A percentile compares a stretch with the other conserved stretches of the same genome.
phyloP scores from a whole-genome alignment of 2,329 filamentous ascomycete genomes.

The Fusarium neocosmosporiellum region DNA sequence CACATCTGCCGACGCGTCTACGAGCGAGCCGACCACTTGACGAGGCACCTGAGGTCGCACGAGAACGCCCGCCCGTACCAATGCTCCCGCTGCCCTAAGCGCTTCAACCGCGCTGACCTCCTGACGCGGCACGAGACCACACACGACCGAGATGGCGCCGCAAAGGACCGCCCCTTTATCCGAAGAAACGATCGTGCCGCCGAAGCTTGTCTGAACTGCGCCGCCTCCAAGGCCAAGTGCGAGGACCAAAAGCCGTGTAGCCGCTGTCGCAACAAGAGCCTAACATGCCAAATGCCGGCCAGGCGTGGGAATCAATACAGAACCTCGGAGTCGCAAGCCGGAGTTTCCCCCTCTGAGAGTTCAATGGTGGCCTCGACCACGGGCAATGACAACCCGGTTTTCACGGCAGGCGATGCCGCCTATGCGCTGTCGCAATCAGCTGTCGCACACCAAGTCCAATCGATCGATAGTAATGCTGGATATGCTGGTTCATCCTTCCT shows the following conservation, averaged over 20 bases:
- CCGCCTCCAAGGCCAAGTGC: slow-evolving; percentile 43
- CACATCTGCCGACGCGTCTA: slow-evolving; percentile 44
- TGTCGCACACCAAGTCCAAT: slow-evolving; percentile 23
- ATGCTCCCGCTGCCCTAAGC: slow-evolving; percentile 43
- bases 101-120: slow-evolving; percentile 43
- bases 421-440: slow-evolving; percentile 25
- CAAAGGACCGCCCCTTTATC: slow-evolving; percentile 43
- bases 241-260: slow-evolving; percentile 43
- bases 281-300: slow-evolving; percentile 42
- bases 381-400: slow-evolving; percentile 30
- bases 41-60: slow-evolving; percentile 42
- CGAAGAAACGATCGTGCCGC: slow-evolving; percentile 40
- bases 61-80: slow-evolving; percentile 44
- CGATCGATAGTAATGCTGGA: slow-evolving; percentile 24
- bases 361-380: slow-evolving; percentile 34
- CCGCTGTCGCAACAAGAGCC: slow-evolving; percentile 42
- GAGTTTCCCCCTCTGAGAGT: slow-evolving; percentile 39
- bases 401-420: slow-evolving; percentile 30
- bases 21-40: slow-evolving; percentile 42
- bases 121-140: slow-evolving; percentile 43
- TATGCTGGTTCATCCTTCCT: slow-evolving; percentile 32
- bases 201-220: slow-evolving; percentile 43
- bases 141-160: slow-evolving; percentile 41
- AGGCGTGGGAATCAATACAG: slow-evolving; percentile 40
- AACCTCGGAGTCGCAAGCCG: slow-evolving; percentile 40